Conservation (phyloP, 2,329 filamentous ascomycete genomes). For the Polytolypa hystricis region DNA sequence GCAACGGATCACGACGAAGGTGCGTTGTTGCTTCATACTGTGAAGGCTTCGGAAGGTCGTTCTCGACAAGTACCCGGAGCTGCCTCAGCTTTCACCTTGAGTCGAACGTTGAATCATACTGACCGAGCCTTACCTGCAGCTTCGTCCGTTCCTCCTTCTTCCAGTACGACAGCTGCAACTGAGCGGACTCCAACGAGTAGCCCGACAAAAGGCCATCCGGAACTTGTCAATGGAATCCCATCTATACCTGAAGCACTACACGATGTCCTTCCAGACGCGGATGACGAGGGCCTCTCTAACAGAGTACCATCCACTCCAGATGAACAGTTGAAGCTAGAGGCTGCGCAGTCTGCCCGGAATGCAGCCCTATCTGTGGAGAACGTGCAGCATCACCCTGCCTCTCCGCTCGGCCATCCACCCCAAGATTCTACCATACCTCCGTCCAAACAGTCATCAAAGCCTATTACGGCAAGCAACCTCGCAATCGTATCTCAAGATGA, state of each 20-base stretch:
- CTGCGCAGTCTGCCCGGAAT: conserved; percentile 37
- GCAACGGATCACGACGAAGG: not conserved
- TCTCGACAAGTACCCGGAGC: not conserved
- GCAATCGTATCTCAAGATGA: too few relatives aligned
- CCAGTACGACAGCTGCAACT: conserved; percentile 2
- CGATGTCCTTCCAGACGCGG: too few relatives aligned
- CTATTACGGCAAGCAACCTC: not conserved
- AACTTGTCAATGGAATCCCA: conserved; percentile 15
- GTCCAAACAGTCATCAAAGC: not conserved
- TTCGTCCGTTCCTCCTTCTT: conserved; percentile 5
- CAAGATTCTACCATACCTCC: conserved; percentile 6
- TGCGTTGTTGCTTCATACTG: too few relatives aligned
- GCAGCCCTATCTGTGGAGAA: not conserved
- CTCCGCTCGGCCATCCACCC: not conserved
- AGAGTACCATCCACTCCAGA: conserved; percentile 43
- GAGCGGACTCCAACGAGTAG: conserved; percentile 3
- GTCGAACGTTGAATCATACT: conserved; percentile 11
- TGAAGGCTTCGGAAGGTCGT: too few relatives aligned
- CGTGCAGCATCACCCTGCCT: too few relatives aligned
- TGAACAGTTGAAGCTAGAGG: conserved; percentile 46
- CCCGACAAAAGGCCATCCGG: conserved; percentile 39
- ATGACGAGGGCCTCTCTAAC: conserved; percentile 3
- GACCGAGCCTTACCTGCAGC: conserved; percentile 9
- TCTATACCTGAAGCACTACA: not conserved
- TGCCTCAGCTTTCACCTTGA: too few relatives aligned